Evolutionary conservation across 2,329 filamentous ascomycete species (phyloP).

Genomic region (Pseudogymnoascus sp.): DNA sequence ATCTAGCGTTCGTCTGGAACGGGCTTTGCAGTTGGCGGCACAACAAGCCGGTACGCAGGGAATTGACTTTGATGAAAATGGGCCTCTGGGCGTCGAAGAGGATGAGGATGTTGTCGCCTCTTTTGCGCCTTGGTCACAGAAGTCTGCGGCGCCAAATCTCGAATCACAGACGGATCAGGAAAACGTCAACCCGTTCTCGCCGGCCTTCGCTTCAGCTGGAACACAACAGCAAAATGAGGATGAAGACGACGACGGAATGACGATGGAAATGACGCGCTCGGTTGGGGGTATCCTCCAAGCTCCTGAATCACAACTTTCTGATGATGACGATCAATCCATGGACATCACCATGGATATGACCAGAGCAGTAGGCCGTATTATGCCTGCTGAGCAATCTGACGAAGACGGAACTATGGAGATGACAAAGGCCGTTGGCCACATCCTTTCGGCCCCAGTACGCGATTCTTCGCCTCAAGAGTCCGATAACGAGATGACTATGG

Average conservation of each 20-base stretch:
- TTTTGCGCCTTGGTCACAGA: conserved; percentile 65
- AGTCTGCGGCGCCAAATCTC: conserved; percentile 34
- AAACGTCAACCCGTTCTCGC: conserved; percentile 40
- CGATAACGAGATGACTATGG: conserved; percentile 34
- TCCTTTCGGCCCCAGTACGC: conserved; percentile 11
- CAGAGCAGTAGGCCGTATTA: conserved; percentile 69
- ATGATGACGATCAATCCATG: conserved; percentile 30
- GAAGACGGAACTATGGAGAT: conserved; percentile 42
- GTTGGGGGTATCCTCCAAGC: conserved; percentile 22
- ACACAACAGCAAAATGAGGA: conserved; percentile 13
- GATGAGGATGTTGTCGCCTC: conserved; percentile 67
- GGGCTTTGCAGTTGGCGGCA: conserved; percentile 68
- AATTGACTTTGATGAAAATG: conserved; percentile 46
- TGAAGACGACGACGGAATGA: conserved; percentile 30
- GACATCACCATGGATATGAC: conserved; percentile 93
- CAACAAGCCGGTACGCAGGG: conserved; percentile 68
- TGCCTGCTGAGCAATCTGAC: conserved; percentile 32
- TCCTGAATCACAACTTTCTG: neutral
- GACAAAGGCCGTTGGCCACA: conserved; percentile 34
- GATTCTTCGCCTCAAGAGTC: conserved; percentile 8
- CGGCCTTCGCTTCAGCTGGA: conserved; percentile 18
- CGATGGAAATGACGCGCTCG: conserved; percentile 43
- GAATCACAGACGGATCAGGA: conserved; percentile 37
- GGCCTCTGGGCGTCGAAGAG: conserved; percentile 43
- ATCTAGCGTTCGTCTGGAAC: conserved; percentile 68